phyloP scores from a whole-genome alignment of 139 green algal genomes.

The Chlamydomonas sphaeroides region DNA sequence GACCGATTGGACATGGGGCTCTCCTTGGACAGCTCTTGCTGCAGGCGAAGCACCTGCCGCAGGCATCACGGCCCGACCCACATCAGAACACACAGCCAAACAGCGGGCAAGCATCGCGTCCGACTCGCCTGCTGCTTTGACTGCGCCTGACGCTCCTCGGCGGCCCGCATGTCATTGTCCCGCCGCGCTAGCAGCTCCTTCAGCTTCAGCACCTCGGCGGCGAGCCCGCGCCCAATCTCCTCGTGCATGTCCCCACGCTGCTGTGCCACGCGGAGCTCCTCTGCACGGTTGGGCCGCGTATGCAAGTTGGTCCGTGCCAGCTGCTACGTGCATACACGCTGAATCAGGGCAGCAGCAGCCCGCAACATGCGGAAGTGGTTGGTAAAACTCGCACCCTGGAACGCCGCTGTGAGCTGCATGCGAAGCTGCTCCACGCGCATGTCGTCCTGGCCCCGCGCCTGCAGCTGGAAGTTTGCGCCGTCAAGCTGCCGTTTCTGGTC shows the following conservation, averaged over 20 bases:
- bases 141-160: constrained; percentile 38
- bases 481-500: constrained; percentile 42
- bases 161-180: constrained; percentile 32
- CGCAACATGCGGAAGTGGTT: too few relatives aligned
- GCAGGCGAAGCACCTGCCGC: background rate
- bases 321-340: too few relatives aligned
- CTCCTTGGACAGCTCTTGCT: background rate
- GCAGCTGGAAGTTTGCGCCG: background rate
- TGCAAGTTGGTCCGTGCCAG: too few relatives aligned
- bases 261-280: constrained; percentile 45
- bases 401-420: constrained; percentile 43
- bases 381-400: constrained; percentile 43
- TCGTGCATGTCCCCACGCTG: constrained; percentile 35
- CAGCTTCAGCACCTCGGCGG: constrained; percentile 43
- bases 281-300: too few relatives aligned
- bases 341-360: too few relatives aligned
- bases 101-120: too few relatives aligned
- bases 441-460: constrained; percentile 25
- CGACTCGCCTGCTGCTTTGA: constrained; percentile 38
- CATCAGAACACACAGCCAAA: too few relatives aligned
- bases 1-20: too few relatives aligned
- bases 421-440: constrained; percentile 54
- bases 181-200: constrained; percentile 27
- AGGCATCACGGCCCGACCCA: too few relatives aligned
- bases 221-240: constrained; percentile 8